Evolutionary conservation across 2,329 filamentous ascomycete genomes (phyloP), one percentile per base, ranked within the genome.

Genomic region (Fusarium tanahbumbuense): DNA sequence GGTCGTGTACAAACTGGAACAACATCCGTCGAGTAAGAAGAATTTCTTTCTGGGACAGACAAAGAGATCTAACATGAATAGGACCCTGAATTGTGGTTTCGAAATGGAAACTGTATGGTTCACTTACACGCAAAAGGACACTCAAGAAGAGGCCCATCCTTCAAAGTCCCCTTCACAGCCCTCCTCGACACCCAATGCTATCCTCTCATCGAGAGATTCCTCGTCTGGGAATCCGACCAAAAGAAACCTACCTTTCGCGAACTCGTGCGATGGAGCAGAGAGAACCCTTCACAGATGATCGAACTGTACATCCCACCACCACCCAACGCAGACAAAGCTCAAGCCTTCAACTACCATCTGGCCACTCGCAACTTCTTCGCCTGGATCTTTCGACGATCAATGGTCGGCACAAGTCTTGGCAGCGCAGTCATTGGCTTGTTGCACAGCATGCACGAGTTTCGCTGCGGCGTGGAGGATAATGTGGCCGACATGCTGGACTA

Each of bases 311-410:
- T 95, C n/a, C 88, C 92, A 4, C 83, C 90, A 2, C 91, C 91
- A 1, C 76, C 84, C 2, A 79, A 81, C 34, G 79, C 83, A 7
- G 83, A 86, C 49, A 84, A 85, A 68, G 82, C 85, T 6, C 84
- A 89, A 64, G 81, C 86, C 0, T 87, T 89, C 70, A 78, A 83
- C 40, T 91, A 91, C 77, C 90, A 93, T 72, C 76, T 93, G 8
- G 87, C 89, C 2, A 92, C 88, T 5, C 86, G 92, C 16, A 95
- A 95, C 75, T 88, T 93, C 72, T 91, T 94, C 62, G 92, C 92
- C 6, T 94, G 90, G 83, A 78, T 92, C 2, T 86, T 88, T 60
- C 83, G 87, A 5, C 86, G 86, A 64, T 88, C 92, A 1, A 76
- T 94, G 34, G 92, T 93, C 3, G 92, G 92, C 8, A 81, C 85